phyloP scores from a whole-genome alignment of 2,329 filamentous ascomycete genomes.

The Pleomassaria siparia region DNA sequence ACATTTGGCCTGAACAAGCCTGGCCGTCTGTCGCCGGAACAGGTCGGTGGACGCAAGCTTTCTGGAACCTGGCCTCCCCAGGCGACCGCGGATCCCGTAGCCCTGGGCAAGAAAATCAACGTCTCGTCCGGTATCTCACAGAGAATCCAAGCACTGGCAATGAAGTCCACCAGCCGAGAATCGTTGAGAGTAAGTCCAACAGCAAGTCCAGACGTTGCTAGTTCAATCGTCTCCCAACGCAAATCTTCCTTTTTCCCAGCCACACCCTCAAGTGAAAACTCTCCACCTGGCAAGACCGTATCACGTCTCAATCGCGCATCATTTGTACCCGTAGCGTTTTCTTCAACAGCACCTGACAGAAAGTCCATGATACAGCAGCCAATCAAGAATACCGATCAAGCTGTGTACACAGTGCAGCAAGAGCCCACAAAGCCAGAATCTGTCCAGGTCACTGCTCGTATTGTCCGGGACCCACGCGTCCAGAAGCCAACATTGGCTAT shows the following conservation, averaged over 20 bases:
- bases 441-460: slow-evolving; percentile 84
- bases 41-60: slow-evolving; percentile 23
- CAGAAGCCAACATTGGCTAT: slow-evolving; percentile 35
- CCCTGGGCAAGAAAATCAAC: slow-evolving; percentile 70
- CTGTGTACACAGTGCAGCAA: slow-evolving; percentile 46
- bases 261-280: slow-evolving; percentile 31
- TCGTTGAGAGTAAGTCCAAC: slow-evolving; percentile 27
- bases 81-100: slow-evolving; percentile 26
- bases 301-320: slow-evolving; percentile 34
- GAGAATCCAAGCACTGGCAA: slow-evolving; percentile 90
- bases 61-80: slow-evolving; percentile 36
- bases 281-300: slow-evolving; percentile 25
- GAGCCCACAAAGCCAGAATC: slow-evolving; percentile 62
- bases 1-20: slow-evolving; percentile 41
- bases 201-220: slow-evolving; percentile 28
- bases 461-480: slow-evolving; percentile 64
- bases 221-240: slow-evolving; percentile 38
- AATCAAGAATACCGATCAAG: slow-evolving; percentile 23
- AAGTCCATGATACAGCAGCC: slow-evolving; percentile 22
- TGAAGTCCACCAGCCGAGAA: slow-evolving; percentile 60
- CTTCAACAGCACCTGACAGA: slow-evolving; percentile 30
- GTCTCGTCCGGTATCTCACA: slow-evolving; percentile 90
- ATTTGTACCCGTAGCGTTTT: slow-evolving; percentile 25
- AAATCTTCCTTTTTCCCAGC: slow-evolving; percentile 43
- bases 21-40: slow-evolving; percentile 32